Base-by-base conservation (phyloP, 192 early-diverging fungal genomes). In the Gaertneriomyces sp. region DNA sequence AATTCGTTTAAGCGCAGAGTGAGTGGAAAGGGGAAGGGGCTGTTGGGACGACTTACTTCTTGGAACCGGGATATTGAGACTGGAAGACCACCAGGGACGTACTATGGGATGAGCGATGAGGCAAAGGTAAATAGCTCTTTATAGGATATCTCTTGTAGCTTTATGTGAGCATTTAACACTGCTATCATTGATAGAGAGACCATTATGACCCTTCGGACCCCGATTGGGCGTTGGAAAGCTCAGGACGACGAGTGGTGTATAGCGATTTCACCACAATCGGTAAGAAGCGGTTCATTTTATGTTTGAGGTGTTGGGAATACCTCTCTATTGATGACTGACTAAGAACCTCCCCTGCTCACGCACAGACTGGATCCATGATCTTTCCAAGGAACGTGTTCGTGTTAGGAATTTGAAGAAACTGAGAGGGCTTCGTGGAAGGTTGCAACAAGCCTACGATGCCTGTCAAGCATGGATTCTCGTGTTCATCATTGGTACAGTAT, bases 291-390 rank as follows among this genome's bases (percentile, higher is more conserved):
- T 4, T 33, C 12, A 53, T 17, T 19, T 17, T 19, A 14, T 19
- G 16, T 1, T 5, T 57, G 38, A 25, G 41, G 6, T 45, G 38
- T 33, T 56, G 25, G 1, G 1, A 14, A 56, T 1, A 56, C 10
- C 54, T 56, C 1, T 11, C 4, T 17, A 42, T 17, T 40, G 17
- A 19, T 12, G 11, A 42, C 17, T 9, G 7, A 12, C 7, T 7
- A 19, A 41, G 58, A 40, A 3, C 11, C 43, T 6, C 6, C 20
- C 49, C 16, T 59, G 58, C 9, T 59, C 44, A 1, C 11, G n/a
- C 41, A 9, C 40, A 45, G 91, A 97, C 76, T 95, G 91, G 91
- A 88, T 93, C 45, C 91, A 94, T 65, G 93, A 95, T 75, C 83
- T 88, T 61, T 88, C 89, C 10, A 87, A 90, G 74, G 71, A 73